Evolutionary conservation across 805 yeast genomes (phyloP).

Genomic region (Cyberlindnera euphorbiiphila): DNA sequence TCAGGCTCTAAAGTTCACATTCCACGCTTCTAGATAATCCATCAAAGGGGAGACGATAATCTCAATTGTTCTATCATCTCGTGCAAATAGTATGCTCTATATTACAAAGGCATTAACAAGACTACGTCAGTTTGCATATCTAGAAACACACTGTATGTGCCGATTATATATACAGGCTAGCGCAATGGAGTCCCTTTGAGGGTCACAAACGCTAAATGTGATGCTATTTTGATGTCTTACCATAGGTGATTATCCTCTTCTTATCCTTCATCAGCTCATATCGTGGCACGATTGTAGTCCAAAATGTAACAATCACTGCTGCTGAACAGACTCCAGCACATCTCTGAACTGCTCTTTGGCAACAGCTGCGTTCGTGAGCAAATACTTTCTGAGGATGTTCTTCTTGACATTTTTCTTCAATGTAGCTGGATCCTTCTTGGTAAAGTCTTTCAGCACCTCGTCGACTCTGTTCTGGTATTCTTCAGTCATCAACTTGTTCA

Average conservation of each 20-base stretch:
- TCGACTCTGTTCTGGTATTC: conserved; percentile 35
- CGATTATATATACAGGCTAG: conserved; percentile 4
- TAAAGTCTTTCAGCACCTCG: conserved; percentile 33
- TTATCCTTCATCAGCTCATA: conserved; percentile 8
- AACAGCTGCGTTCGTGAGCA: conserved; percentile 33
- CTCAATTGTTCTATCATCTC: no score
- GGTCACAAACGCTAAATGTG: no score
- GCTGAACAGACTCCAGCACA: conserved; percentile 17
- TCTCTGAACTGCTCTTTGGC: conserved; percentile 24
- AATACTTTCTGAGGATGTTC: conserved; percentile 67
- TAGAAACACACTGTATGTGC: no score
- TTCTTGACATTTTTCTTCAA: conserved; percentile 55
- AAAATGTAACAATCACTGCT: neutral
- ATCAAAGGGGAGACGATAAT: no score
- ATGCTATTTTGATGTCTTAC: no score
- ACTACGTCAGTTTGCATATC: no score
- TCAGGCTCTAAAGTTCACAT: no score
- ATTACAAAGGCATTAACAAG: no score
- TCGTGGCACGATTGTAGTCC: neutral
- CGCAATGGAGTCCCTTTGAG: no score
- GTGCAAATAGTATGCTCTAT: no score
- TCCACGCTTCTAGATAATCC: no score
- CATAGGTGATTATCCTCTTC: neutral
- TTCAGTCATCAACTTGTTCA: conserved; percentile 34
- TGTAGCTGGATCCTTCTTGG: conserved; percentile 35